Evolutionary conservation across 371 early-diverging fungal species (phyloP), one percentile per base, ranked within the genome.

Genomic region (Conidiobolus incongruus): DNA sequence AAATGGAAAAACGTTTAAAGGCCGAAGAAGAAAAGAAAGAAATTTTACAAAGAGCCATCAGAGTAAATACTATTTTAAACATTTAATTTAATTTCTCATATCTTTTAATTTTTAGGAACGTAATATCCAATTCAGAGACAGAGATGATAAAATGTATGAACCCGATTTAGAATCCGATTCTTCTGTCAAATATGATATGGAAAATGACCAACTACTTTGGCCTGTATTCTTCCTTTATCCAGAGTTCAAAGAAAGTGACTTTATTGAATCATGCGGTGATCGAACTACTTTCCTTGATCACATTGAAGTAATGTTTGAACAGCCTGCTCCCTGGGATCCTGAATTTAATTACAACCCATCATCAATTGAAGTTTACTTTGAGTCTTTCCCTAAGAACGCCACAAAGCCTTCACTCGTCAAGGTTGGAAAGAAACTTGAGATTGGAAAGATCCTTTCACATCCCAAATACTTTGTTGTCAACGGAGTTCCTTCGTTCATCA

Each of bases 141-240:
- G 17, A 0, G 19, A 43, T 19, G 30, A 23, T 38, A 10, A 47
- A 28, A 40, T 44, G 38, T 47, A 47, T n/a, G 5, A 41, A 28
- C 36, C 40, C 16, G 15, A 43, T 52, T 19, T 36, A 7, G 35
- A 44, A 34, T 23, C 38, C 10, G 35, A 29, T 32, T 13, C 33
- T 29, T 44, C 23, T 45, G 81, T 88, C 26, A 61, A 60, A 26
- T 55, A 77, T 30, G 81, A 86, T 48, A 50, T 59, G 8, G 63
- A 62, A 21, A 57, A 68, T 0, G 67, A 72, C 22, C 66, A 68
- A 17, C 54, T 96, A 23, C 62, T 71, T 11, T 77, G 82, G 68
- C 94, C 96, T 0, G 85, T 84, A 1, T 68, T 87, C 44, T 85
- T 96, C 47, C 55, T 93, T 56, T 96, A 96, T 58, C 96, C 96